Conservation (phyloP, 1,284 basidiomycete species). For the Leccinum cinnamomeum region DNA sequence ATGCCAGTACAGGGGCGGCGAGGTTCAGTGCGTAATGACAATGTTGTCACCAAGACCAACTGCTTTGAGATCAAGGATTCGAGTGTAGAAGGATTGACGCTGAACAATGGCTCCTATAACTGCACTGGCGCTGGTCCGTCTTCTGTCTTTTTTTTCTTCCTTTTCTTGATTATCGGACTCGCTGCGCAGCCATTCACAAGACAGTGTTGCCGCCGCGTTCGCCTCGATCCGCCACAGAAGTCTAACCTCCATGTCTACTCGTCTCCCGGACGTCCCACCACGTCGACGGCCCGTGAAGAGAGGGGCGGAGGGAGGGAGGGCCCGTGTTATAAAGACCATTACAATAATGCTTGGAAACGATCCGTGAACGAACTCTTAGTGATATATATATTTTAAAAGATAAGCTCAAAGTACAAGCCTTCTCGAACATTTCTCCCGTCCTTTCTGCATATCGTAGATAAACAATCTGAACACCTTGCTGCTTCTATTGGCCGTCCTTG, state of each 20-base stretch:
- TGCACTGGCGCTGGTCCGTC: conserved; percentile 19
- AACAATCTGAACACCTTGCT: neutral
- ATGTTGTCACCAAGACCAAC: conserved; percentile 5
- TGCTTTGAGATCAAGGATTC: conserved; percentile 10
- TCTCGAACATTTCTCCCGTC: neutral
- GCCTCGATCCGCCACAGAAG: neutral
- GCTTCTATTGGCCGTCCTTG: no score
- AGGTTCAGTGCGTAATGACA: neutral
- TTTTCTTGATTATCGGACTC: neutral
- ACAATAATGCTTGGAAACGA: neutral
- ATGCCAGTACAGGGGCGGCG: neutral
- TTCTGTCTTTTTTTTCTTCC: no score
- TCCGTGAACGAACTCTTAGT: neutral
- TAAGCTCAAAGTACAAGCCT: neutral
- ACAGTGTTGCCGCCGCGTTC: neutral
- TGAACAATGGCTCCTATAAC: conserved; percentile 13
- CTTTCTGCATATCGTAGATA: neutral
- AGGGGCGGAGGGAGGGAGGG: neutral
- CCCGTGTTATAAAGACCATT: neutral
- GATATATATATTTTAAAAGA: neutral
- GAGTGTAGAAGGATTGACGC: conserved; percentile 9
- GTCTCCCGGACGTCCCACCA: neutral
- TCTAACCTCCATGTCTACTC: neutral
- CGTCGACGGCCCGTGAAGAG: neutral
- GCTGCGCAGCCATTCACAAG: conserved; percentile 13